Conservation (phyloP, 148 eudicot species). For the Rhododendron molle region DNA sequence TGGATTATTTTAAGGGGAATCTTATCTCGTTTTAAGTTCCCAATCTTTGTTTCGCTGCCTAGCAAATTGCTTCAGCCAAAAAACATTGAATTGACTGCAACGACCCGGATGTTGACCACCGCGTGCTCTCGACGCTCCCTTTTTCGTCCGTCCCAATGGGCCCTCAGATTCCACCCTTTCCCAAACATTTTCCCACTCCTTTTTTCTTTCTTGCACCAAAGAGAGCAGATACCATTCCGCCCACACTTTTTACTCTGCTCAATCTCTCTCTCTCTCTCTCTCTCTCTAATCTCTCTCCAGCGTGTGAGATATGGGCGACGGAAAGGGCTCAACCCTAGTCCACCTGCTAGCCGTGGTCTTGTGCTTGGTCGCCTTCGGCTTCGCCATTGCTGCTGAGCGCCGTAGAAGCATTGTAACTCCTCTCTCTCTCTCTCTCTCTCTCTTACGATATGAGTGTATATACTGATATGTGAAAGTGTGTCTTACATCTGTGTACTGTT, state of each 20-base stretch:
- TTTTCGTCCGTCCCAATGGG: background rate
- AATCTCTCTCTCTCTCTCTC: background rate
- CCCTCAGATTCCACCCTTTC: background rate
- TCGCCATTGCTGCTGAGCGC: conserved; percentile 13
- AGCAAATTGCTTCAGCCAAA: background rate
- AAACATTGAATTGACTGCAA: background rate
- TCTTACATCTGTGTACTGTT: background rate
- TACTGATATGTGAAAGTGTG: background rate
- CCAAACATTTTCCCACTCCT: conserved; percentile 3
- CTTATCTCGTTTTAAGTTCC: background rate
- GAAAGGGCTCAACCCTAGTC: conserved; percentile 11
- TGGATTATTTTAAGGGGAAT: background rate
- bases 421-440: conserved; percentile 6
- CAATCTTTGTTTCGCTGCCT: background rate
- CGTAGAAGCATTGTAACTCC: conserved; percentile 10
- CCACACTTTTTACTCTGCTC: background rate
- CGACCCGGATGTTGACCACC: background rate
- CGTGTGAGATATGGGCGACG: conserved; percentile 3
- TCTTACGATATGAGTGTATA: background rate
- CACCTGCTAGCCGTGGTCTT: background rate
- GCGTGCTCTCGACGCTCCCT: background rate
- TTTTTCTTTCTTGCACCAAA: background rate
- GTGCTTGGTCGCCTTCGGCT: conserved; percentile 11
- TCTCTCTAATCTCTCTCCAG: background rate
- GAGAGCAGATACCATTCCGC: background rate